Evolutionary conservation across 1,139 yeast genomes (phyloP).

Genomic region (Geotrichum siamense): DNA sequence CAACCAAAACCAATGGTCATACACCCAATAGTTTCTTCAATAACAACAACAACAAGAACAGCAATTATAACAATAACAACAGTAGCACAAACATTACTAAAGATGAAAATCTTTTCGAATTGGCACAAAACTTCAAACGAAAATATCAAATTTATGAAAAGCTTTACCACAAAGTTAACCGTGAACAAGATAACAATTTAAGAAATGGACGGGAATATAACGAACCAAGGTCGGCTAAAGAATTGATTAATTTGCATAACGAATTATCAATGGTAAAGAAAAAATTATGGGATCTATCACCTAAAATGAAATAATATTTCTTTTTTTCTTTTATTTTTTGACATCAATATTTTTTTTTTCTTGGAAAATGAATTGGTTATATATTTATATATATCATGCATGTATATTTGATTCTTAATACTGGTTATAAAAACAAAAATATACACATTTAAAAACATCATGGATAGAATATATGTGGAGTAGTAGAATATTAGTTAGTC

Average conservation of each 20-base stretch:
- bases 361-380: no score
- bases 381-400: no score
- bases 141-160: conserved; percentile 34
- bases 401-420: no score
- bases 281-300: conserved; percentile 31
- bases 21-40: not conserved
- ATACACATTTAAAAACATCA: no score
- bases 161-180: conserved; percentile 22
- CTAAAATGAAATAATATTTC: conserved; percentile 8
- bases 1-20: not conserved
- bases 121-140: conserved; percentile 35
- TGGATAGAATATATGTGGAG: no score
- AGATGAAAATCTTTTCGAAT: conserved; percentile 31
- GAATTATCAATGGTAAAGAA: conserved; percentile 37
- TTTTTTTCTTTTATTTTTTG: no score
- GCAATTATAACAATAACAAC: not conserved
- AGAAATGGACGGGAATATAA: conserved; percentile 23
- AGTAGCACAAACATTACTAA: conserved; percentile 5
- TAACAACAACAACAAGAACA: not conserved
- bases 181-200: not conserved
- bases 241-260: conserved; percentile 34
- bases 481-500: no score
- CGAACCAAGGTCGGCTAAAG: conserved; percentile 21
- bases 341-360: no score
- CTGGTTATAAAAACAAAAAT: no score